Conservation (phyloP, 2,329 filamentous ascomycete species). For the Trematosphaeria pertusa region DNA sequence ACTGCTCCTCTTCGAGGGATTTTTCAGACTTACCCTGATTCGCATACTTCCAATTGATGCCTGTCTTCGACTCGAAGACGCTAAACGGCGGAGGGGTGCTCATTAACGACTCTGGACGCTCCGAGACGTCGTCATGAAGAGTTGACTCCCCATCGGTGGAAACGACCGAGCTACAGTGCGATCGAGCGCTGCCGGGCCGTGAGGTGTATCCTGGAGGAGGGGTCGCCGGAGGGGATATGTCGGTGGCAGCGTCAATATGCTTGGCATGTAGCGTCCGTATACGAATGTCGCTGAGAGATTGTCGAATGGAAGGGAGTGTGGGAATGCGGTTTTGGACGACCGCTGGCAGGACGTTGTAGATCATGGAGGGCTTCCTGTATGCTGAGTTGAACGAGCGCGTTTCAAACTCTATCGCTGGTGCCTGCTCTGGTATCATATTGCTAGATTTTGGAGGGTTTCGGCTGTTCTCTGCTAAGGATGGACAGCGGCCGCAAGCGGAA, state of each 20-base stretch:
- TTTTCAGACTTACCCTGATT: conserved; percentile 52
- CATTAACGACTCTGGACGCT: conserved; percentile 29
- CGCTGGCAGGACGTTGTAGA: conserved; percentile 62
- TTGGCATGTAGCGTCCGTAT: conserved; percentile 25
- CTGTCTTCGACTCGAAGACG: conserved; percentile 42
- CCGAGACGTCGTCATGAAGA: conserved; percentile 34
- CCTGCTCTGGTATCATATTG: conserved; percentile 5
- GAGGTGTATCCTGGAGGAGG: conserved; percentile 49
- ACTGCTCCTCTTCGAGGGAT: neutral
- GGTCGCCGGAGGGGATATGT: conserved; percentile 32
- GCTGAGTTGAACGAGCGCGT: conserved; percentile 16
- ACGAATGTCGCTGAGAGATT: conserved; percentile 39
- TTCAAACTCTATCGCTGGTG: conserved; percentile 14
- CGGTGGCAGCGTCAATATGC: conserved; percentile 20
- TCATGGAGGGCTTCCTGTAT: conserved; percentile 49
- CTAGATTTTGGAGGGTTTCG: neutral
- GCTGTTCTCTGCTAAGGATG: conserved; percentile 3
- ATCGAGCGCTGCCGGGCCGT: conserved; percentile 28
- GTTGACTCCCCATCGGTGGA: conserved; percentile 29
- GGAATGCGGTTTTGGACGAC: conserved; percentile 61
- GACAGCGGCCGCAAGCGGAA: conserved; percentile 12
- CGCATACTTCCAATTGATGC: conserved; percentile 61
- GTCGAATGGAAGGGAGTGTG: conserved; percentile 57
- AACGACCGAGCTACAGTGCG: conserved; percentile 22
- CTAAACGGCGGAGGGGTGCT: conserved; percentile 27